Conservation (phyloP, 768 basidiomycete species). For the Scleroderma bovista region DNA sequence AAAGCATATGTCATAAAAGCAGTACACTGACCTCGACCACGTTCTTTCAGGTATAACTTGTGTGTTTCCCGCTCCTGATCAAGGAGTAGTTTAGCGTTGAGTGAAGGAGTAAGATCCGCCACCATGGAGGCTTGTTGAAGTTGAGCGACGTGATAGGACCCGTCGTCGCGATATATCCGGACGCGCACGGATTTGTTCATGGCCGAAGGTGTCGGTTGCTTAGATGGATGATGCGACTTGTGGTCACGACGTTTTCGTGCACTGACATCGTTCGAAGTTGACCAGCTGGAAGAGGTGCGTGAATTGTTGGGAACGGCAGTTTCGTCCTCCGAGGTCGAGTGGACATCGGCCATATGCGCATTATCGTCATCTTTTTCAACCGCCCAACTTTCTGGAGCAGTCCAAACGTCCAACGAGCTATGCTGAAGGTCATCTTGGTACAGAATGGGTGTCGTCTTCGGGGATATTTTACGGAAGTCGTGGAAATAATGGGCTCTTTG, state of each 20-base stretch:
- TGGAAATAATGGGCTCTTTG: conserved; percentile 16
- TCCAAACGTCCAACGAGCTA: conserved; percentile 44
- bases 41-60: conserved; percentile 69
- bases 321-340: conserved; percentile 39
- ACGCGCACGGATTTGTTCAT: conserved; percentile 43
- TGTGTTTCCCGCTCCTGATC: conserved; percentile 53
- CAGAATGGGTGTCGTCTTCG: conserved; percentile 34
- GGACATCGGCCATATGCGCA: conserved; percentile 29
- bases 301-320: conserved; percentile 14
- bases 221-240: conserved; percentile 19
- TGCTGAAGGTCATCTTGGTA: conserved; percentile 7
- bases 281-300: conserved; percentile 11
- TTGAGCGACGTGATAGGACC: conserved; percentile 63
- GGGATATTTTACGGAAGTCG: conserved; percentile 43
- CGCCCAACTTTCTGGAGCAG: conserved; percentile 73
- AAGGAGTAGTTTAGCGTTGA: conserved; percentile 53
- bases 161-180: conserved; percentile 73
- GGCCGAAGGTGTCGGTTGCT: conserved; percentile 7
- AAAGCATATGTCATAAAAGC: background rate
- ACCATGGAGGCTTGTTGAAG: conserved; percentile 65
- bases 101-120: conserved; percentile 51
- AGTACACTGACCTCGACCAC: conserved; percentile 57
- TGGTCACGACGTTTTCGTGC: conserved; percentile 20
- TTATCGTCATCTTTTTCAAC: conserved; percentile 49
- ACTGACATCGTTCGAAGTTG: conserved; percentile 6